A percentile compares a stretch with the other conserved stretches of the same genome.
Conservation (phyloP, 31 red algal genomes). For the Endocladia muricata region DNA sequence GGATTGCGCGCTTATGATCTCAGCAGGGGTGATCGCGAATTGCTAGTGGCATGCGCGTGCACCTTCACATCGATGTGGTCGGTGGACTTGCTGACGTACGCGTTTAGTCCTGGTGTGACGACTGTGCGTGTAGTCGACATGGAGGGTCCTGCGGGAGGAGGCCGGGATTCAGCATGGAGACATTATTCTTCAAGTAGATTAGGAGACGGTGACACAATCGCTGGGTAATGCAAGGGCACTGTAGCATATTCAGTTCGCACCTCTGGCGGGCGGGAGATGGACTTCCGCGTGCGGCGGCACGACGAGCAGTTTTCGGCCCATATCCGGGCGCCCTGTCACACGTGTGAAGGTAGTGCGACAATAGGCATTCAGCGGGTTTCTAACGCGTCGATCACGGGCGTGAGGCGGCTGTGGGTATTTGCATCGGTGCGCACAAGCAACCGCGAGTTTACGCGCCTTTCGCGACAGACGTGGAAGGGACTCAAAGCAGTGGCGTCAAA, state of each 20-base stretch:
- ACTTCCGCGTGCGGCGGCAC: constrained; percentile 36
- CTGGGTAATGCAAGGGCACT: constrained; percentile 36
- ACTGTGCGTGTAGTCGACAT: constrained; percentile 70
- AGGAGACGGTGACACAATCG: constrained; percentile 11
- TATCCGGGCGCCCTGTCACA: constrained; percentile 64
- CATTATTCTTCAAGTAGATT: constrained; percentile 76
- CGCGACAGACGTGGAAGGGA: constrained; percentile 53
- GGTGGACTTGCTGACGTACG: constrained; percentile 61
- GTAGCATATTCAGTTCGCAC: constrained; percentile 54
- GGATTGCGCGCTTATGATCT: constrained; percentile 75
- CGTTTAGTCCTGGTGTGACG: constrained; percentile 62
- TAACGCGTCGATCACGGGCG: constrained; percentile 49
- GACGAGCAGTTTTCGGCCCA: neutral
- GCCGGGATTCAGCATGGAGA: constrained; percentile 70
- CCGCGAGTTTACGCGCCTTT: constrained; percentile 55
- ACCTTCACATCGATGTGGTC: constrained; percentile 54
- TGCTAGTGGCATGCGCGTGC: constrained; percentile 66
- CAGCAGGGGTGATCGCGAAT: constrained; percentile 91
- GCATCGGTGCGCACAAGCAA: constrained; percentile 32
- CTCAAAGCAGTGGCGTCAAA: constrained; percentile 43
- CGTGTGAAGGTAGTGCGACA: constrained; percentile 49
- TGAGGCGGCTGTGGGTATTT: constrained; percentile 7
- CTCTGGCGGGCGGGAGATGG: constrained; percentile 15
- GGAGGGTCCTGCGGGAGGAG: constrained; percentile 40
- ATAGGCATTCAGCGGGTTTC: constrained; percentile 86